A percentile compares a stretch with the other conserved stretches of the same genome.
phyloP scores from a whole-genome alignment of 768 basidiomycete species.

The Suillus plorans region DNA sequence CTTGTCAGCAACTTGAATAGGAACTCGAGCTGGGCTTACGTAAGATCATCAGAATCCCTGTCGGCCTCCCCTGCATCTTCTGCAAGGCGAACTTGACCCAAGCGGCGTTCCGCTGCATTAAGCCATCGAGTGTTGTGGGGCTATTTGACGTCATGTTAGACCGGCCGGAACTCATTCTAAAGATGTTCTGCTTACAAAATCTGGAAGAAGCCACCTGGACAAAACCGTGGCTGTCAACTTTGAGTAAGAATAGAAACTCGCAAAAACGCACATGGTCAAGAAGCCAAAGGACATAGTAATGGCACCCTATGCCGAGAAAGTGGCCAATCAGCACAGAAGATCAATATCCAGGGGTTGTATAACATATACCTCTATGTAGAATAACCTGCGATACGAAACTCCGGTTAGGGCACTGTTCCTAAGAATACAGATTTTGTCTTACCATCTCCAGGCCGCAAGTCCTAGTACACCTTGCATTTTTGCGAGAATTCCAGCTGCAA shows the following conservation, averaged over 20 bases:
- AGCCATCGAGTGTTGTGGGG: constrained; percentile 66
- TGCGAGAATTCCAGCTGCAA: constrained; percentile 73
- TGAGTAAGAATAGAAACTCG: background rate
- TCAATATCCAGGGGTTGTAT: background rate
- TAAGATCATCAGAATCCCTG: constrained; percentile 34
- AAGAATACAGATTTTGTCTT: constrained; percentile 11
- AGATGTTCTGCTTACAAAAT: constrained; percentile 45
- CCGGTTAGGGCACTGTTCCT: background rate
- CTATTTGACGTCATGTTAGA: constrained; percentile 27
- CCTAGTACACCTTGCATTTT: constrained; percentile 69
- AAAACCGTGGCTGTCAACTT: background rate
- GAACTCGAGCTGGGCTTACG: constrained; percentile 12
- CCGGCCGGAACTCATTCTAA: background rate
- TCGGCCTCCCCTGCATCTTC: constrained; percentile 72
- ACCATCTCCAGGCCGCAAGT: constrained; percentile 73
- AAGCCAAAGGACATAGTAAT: constrained; percentile 63
- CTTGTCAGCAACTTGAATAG: background rate
- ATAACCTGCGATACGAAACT: constrained; percentile 45
- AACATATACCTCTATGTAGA: constrained; percentile 59
- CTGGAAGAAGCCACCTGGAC: constrained; percentile 56
- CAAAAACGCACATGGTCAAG: constrained; percentile 42
- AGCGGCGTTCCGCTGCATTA: constrained; percentile 45
- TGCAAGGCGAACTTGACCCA: constrained; percentile 66
- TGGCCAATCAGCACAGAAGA: background rate
- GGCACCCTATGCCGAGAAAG: constrained; percentile 44